A percentile compares a stretch with the other conserved stretches of the same genome.
phyloP scores from a whole-genome alignment of 169 alveolate species.

The Plasmodium cynomolgi region DNA sequence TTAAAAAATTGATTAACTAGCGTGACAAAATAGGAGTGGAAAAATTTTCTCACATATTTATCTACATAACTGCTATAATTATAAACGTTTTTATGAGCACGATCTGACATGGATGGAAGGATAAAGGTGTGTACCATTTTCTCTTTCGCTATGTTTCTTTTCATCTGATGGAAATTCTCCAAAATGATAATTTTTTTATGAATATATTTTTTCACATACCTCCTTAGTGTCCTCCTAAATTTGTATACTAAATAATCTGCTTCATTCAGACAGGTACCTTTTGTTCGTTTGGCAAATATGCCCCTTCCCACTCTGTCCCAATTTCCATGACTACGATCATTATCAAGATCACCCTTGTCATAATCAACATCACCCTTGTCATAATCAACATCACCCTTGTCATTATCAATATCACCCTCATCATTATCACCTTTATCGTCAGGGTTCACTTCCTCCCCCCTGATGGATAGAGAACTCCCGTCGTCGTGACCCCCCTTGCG shows the following conservation, averaged over 20 bases:
- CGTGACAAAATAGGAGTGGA: neutral
- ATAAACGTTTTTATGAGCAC: neutral
- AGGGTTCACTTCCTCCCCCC: neutral
- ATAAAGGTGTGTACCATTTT: neutral
- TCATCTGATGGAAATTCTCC: neutral
- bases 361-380: neutral
- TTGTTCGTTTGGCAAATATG: neutral
- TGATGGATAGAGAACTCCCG: neutral
- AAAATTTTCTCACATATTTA: constrained; percentile 3
- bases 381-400: too few species aligned
- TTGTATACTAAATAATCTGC: neutral
- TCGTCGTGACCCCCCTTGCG: neutral
- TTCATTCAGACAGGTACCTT: neutral
- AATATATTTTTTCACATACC: neutral
- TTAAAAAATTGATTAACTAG: constrained; percentile 29
- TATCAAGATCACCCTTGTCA: neutral
- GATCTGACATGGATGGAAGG: neutral
- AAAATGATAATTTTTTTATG: neutral
- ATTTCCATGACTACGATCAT: neutral
- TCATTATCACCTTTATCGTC: too few species aligned
- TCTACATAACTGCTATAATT: constrained; percentile 16
- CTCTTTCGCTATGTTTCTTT: neutral
- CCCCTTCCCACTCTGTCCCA: neutral
- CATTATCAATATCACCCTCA: too few species aligned
- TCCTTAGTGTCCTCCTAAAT: neutral